phyloP scores from a whole-genome alignment of 306 rosid genomes.

The Abrus precatorius region DNA sequence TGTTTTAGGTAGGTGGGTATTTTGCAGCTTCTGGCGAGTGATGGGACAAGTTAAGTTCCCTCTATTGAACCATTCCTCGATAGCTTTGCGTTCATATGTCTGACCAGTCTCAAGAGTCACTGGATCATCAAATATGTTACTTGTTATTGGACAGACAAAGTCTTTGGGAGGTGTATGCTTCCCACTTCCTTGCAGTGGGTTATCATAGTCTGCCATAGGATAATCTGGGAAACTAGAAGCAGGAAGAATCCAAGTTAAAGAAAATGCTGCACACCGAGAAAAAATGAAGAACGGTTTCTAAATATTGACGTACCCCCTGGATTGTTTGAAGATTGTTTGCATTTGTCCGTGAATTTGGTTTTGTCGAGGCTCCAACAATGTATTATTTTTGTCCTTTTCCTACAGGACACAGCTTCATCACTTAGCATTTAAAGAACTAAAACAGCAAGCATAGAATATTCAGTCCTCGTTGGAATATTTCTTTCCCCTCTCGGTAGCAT shows the following conservation, averaged over 20 bases:
- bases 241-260: conserved; percentile 54
- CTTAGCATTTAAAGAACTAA: conserved; percentile 44
- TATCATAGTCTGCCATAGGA: conserved; percentile 62
- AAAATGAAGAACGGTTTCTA: conserved; percentile 37
- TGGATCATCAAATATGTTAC: conserved; percentile 89
- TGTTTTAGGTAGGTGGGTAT: conserved; percentile 83
- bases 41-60: conserved; percentile 90
- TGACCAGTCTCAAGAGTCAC: conserved; percentile 98
- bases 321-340: conserved; percentile 59
- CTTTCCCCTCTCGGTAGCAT: conserved; percentile 52
- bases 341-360: conserved; percentile 58
- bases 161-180: conserved; percentile 80
- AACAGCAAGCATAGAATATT: conserved; percentile 56
- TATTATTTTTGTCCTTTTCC: conserved; percentile 64
- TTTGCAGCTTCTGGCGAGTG: conserved; percentile 85
- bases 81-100: conserved; percentile 90
- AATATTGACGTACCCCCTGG: conserved; percentile 61
- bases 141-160: conserved; percentile 91
- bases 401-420: conserved; percentile 55
- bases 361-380: conserved; percentile 58
- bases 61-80: conserved; percentile 87
- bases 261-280: conserved; percentile 39
- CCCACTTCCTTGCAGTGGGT: conserved; percentile 48
- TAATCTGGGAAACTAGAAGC: conserved; percentile 58
- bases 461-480: conserved; percentile 46